A percentile compares a stretch with the other conserved stretches of the same genome.
Conservation (phyloP, 176 grass and related monocot species). For the Canna indica region DNA sequence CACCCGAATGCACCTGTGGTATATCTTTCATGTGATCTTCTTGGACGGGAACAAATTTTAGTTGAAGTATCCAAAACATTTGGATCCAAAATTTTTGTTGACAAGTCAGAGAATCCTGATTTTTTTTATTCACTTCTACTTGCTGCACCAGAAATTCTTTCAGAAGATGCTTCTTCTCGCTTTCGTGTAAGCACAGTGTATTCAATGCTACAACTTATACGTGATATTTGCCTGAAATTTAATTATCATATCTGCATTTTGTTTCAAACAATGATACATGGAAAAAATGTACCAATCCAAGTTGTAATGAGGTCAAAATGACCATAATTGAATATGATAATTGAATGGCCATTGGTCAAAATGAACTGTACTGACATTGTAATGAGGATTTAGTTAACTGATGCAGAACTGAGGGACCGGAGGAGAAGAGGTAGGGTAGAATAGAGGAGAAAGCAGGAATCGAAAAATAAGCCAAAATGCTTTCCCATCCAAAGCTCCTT, state of each 20-base stretch:
- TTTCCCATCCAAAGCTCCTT: too few relatives aligned
- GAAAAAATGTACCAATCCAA: too few relatives aligned
- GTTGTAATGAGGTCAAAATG: too few relatives aligned
- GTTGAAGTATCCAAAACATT: conserved; percentile 74
- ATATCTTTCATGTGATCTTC: conserved; percentile 62
- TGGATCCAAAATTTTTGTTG: conserved; percentile 54
- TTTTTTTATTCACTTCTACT: conserved; percentile 46
- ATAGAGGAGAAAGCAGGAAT: too few relatives aligned
- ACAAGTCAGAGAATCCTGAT: conserved; percentile 34
- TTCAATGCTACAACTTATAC: background rate
- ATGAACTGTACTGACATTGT: too few relatives aligned
- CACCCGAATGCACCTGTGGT: conserved; percentile 52
- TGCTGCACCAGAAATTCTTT: conserved; percentile 49
- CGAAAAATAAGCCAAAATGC: too few relatives aligned
- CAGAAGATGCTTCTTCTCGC: conserved; percentile 58
- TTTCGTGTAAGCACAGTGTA: conserved; percentile 42
- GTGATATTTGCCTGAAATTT: background rate
- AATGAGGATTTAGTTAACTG: too few relatives aligned
- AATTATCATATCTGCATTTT: background rate
- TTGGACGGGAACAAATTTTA: conserved; percentile 69
- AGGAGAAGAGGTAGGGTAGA: too few relatives aligned
- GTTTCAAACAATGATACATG: background rate
- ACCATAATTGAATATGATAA: too few relatives aligned
- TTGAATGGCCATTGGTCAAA: too few relatives aligned
- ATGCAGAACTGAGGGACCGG: too few relatives aligned